Percentiles rank a stretch among this genome's conserved stretches.
These are phyloP conservation scores for Ogataea glucozyma DNA, from an alignment of 805 yeast species.

Conservation along the genomic window DNA sequence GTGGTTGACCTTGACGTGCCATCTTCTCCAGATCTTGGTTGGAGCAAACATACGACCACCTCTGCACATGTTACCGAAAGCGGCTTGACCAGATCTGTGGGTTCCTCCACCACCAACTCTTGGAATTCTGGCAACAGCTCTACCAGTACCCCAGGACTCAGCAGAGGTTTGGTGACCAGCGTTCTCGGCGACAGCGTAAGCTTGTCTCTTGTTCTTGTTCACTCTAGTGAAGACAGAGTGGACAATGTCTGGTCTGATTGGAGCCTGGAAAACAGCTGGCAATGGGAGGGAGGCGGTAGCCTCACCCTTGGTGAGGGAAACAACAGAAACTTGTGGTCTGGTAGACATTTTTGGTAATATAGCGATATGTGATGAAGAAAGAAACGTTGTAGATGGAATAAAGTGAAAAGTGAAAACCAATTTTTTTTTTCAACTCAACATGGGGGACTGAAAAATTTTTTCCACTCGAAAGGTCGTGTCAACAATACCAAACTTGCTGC, in stretches of 20 bases:
- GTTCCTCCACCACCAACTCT: constrained; percentile 99
- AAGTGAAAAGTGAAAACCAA: neutral
- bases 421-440: neutral
- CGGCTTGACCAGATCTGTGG: constrained; percentile 99
- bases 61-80: constrained; percentile 99
- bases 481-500: neutral
- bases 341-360: constrained; percentile 31
- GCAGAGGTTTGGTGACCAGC: constrained; percentile 99
- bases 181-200: constrained; percentile 98
- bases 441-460: neutral
- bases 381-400: neutral
- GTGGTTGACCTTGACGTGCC: constrained; percentile 99
- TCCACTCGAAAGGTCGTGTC: constrained; percentile 4
- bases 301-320: constrained; percentile 73
- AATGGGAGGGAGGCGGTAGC: constrained; percentile 81
- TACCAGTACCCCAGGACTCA: constrained; percentile 99
- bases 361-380: constrained; percentile 1
- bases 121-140: constrained; percentile 99
- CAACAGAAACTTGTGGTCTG: constrained; percentile 97
- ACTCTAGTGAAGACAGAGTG: constrained; percentile 98
- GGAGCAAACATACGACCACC: constrained; percentile 99
- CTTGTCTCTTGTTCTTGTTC: constrained; percentile 99
- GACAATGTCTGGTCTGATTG: constrained; percentile 99
- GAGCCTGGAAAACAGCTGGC: constrained; percentile 99
- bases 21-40: constrained; percentile 99